Evolutionary conservation across 768 basidiomycete species (phyloP).

Genomic region (Gloeophyllum trabeum): DNA sequence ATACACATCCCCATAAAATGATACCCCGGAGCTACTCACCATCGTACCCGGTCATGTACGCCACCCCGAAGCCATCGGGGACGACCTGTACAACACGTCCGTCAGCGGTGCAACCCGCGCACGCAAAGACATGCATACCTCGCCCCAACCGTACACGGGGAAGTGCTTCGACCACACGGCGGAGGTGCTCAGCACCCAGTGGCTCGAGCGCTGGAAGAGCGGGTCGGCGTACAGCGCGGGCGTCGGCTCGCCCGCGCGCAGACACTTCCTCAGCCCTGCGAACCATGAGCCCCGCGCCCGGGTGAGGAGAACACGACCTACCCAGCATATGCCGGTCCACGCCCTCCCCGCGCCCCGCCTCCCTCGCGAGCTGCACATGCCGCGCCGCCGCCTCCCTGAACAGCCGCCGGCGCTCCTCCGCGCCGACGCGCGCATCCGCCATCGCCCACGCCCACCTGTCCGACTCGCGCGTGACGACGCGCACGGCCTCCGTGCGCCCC

Average conservation of each 20-base stretch:
- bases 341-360: constrained; percentile 58
- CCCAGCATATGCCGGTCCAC: constrained; percentile 86
- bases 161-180: constrained; percentile 83
- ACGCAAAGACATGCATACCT: constrained; percentile 28
- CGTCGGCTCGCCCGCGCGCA: constrained; percentile 47
- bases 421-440: constrained; percentile 35
- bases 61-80: constrained; percentile 88
- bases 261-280: constrained; percentile 59
- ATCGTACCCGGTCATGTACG: constrained; percentile 87
- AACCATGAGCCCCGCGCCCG: background rate
- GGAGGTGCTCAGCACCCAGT: constrained; percentile 88
- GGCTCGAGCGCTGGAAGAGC: constrained; percentile 54
- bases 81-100: constrained; percentile 43
- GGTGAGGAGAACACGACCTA: constrained; percentile 18
- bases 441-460: constrained; percentile 72
- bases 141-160: constrained; percentile 87
- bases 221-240: constrained; percentile 73
- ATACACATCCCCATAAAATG: background rate
- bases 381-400: constrained; percentile 51
- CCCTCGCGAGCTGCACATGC: constrained; percentile 56
- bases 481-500: constrained; percentile 90
- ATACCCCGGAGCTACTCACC: constrained; percentile 26
- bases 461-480: constrained; percentile 67
- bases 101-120: constrained; percentile 1
- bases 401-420: constrained; percentile 34